Conservation (phyloP, 306 rosid species). For the Glycine latifolia region DNA sequence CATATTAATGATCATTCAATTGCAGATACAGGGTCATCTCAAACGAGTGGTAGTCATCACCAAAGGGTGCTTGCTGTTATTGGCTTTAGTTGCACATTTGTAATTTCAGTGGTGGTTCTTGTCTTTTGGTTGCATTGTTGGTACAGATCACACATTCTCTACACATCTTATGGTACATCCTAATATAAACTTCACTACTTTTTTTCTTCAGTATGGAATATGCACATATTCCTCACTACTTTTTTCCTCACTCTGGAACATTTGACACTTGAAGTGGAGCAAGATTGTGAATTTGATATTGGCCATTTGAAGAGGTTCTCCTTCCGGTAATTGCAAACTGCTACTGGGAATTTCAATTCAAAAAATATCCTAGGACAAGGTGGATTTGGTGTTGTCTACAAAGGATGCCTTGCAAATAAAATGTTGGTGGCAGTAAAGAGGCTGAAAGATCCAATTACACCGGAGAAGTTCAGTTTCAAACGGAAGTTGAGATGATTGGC, state of each 20-base stretch:
- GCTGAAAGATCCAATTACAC: slow-evolving; percentile 90
- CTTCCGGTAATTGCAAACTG: slow-evolving; percentile 84
- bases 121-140: slow-evolving; percentile 79
- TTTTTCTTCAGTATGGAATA: slow-evolving; percentile 24
- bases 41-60: slow-evolving; percentile 55
- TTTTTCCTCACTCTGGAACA: slow-evolving; percentile 21
- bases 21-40: slow-evolving; percentile 68
- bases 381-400: slow-evolving; percentile 94
- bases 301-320: slow-evolving; percentile 90
- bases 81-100: slow-evolving; percentile 78
- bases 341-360: slow-evolving; percentile 82
- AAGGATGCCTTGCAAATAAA: slow-evolving; percentile 88
- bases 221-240: background rate
- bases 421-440: slow-evolving; percentile 91
- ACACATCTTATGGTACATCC: slow-evolving; percentile 84
- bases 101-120: slow-evolving; percentile 72
- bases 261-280: slow-evolving; percentile 75
- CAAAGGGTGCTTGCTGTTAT: slow-evolving; percentile 72
- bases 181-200: slow-evolving; percentile 29
- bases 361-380: slow-evolving; percentile 91
- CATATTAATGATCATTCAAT: slow-evolving; percentile 27
- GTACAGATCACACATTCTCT: slow-evolving; percentile 77
- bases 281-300: slow-evolving; percentile 85
- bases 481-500: slow-evolving; percentile 99
- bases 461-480: slow-evolving; percentile 98